These are phyloP conservation scores for Pistacia integerrima DNA, from an alignment of 345 rosid genomes.

Conservation along the genomic window DNA sequence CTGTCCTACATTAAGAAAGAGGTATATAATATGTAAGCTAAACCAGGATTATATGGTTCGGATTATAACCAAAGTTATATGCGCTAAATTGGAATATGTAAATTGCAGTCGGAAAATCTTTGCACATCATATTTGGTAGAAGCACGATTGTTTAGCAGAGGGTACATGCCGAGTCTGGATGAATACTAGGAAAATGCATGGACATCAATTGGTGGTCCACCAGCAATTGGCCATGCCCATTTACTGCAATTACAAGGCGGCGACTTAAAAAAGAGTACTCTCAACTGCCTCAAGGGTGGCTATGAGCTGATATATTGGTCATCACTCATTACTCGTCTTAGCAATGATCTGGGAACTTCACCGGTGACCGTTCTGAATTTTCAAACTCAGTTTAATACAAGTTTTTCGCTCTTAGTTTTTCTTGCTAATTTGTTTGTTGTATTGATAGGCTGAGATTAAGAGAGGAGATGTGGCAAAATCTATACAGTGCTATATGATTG, in stretches of 20 bases:
- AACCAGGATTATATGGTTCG: neutral
- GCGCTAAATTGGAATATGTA: no score
- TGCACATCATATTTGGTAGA: conserved; percentile 12
- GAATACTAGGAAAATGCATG: conserved; percentile 6
- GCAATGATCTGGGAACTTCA: conserved; percentile 14
- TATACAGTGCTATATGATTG: conserved; percentile 19
- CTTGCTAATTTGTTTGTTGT: neutral
- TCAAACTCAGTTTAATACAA: neutral
- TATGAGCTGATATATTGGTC: conserved; percentile 4
- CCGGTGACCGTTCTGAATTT: neutral
- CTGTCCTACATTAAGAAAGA: neutral
- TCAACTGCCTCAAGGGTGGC: neutral
- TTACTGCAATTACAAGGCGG: neutral
- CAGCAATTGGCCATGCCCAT: conserved; percentile 5
- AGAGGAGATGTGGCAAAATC: conserved; percentile 24
- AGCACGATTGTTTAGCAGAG: neutral
- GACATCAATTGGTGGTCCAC: conserved; percentile 13
- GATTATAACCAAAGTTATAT: no score
- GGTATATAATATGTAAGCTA: neutral
- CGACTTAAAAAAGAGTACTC: neutral
- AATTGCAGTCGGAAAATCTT: conserved; percentile 13
- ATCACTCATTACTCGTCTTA: neutral
- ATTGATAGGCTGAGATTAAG: conserved; percentile 15
- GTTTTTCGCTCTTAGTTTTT: neutral
- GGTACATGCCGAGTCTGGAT: neutral